Conservation (phyloP, 176 grass and related monocot species). For the Pontederia crassipes region DNA sequence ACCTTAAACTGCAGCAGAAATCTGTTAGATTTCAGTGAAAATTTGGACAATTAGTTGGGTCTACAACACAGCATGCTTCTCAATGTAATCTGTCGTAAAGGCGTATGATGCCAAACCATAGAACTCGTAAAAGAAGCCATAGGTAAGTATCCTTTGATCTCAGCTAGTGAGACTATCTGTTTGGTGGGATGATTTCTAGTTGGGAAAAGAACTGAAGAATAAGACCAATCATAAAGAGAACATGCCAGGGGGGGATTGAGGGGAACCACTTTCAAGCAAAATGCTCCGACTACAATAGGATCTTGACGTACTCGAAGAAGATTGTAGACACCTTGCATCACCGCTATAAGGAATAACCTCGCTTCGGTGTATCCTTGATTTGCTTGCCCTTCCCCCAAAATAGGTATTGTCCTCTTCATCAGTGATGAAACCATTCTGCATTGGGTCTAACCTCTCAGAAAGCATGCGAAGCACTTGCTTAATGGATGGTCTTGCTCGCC, state of each 20-base stretch:
- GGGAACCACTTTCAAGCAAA: conserved; percentile 67
- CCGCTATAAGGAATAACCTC: conserved; percentile 40
- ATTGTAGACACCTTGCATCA: conserved; percentile 57
- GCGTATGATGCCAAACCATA: no score
- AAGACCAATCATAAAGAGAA: conserved; percentile 32
- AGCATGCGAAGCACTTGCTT: conserved; percentile 83
- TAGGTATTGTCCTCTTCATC: conserved; percentile 30
- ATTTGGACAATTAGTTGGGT: no score
- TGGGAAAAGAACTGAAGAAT: neutral
- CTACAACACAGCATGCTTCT: no score
- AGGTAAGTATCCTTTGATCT: no score
- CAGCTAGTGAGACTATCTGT: no score
- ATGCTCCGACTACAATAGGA: conserved; percentile 91
- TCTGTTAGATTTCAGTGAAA: no score
- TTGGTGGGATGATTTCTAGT: no score
- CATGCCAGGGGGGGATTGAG: conserved; percentile 62
- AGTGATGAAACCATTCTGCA: conserved; percentile 43
- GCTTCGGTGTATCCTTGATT: conserved; percentile 27
- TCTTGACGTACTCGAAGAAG: conserved; percentile 76
- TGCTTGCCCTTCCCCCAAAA: conserved; percentile 23
- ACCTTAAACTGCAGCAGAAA: no score
- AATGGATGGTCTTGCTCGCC: conserved; percentile 65
- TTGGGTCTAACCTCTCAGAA: conserved; percentile 58
- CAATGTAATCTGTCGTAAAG: no score
- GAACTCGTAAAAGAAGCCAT: no score